Base-by-base conservation (phyloP, 495 filamentous ascomycete genomes). In the Penicillium salamii region DNA sequence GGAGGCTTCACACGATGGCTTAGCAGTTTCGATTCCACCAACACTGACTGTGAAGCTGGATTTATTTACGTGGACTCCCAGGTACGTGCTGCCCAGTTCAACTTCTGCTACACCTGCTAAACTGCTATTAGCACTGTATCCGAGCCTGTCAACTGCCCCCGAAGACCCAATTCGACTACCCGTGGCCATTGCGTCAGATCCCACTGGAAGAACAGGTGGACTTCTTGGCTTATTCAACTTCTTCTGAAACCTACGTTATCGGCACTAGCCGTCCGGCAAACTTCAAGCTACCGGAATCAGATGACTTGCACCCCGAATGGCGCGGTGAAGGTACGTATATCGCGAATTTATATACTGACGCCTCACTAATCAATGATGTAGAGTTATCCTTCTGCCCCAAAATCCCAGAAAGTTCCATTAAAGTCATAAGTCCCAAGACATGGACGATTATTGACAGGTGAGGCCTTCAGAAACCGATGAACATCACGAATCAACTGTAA, bases 251-350 rank as follows among this genome's bases (percentile, higher is more conserved):
- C 28, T 97, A 95, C 54, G 84, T 92, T 6, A 67, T 95, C 21
- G 88, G 81, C 7, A 90, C 88, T 28, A 85, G 81, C 48, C 68
- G 71, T 19, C 62, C 58, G 36, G 79, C 81, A 31, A 82, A 82
- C 2, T 98, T 95, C 50, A 85, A 86, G 59, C 71, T 96, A 26
- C 88, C 89, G 2, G 88, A 89, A 29, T 85, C 91, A 54, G 89
- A 95, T 51, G 88, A 91, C 36, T 77, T 88, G 36, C 86, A 89
- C 56, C 83, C 83, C 45, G 87, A 90, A 49, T 92, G 88, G 89
- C 75, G 79, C 18, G 77, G 73, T 26, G 91, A 96, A 69, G 79
- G 83, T 70, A 20, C n/a, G 61, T 34, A 5, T 32, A 7, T 32
- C 4, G 5, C 12, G 5, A 5, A 13, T 21, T 36, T 20, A 14